Evolutionary conservation across 2,329 filamentous ascomycete genomes (phyloP).

Genomic region (Hortaea werneckii): DNA sequence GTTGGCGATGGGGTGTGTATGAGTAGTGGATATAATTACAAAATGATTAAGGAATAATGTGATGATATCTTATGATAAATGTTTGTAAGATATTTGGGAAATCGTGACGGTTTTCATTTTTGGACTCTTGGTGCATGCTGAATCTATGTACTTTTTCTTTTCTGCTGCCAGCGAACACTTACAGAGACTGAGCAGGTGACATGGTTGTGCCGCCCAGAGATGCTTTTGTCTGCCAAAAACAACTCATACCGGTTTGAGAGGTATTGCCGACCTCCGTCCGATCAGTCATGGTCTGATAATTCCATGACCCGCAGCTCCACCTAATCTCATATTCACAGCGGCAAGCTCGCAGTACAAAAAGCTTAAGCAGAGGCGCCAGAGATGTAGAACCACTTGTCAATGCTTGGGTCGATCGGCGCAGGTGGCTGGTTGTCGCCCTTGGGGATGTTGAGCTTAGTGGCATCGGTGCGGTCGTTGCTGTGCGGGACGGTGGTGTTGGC

Average conservation of each 20-base stretch:
- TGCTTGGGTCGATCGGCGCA: constrained; percentile 86
- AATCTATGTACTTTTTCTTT: neutral
- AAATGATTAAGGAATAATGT: neutral
- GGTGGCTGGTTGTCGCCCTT: constrained; percentile 68
- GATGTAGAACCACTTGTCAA: constrained; percentile 99
- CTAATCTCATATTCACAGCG: neutral
- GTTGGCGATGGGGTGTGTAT: neutral
- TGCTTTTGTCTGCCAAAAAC: too few relatives aligned
- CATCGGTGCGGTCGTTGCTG: constrained; percentile 61
- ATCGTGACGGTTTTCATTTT: too few relatives aligned
- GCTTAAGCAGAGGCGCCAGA: constrained; percentile 61
- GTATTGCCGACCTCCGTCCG: too few relatives aligned
- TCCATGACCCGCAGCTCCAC: neutral
- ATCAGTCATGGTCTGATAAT: too few relatives aligned
- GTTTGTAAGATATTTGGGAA: too few relatives aligned
- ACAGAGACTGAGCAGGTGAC: neutral
- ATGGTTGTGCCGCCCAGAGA: neutral
- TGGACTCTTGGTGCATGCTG: neutral
- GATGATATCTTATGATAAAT: neutral
- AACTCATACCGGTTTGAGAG: too few relatives aligned
- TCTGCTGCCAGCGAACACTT: too few relatives aligned
- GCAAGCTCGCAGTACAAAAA: neutral
- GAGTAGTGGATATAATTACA: neutral
- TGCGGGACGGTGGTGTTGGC: constrained; percentile 69
- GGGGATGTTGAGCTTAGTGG: constrained; percentile 65